Evolutionary conservation across 306 rosid genomes (phyloP).

Genomic region (Pterocarpus santalinus): DNA sequence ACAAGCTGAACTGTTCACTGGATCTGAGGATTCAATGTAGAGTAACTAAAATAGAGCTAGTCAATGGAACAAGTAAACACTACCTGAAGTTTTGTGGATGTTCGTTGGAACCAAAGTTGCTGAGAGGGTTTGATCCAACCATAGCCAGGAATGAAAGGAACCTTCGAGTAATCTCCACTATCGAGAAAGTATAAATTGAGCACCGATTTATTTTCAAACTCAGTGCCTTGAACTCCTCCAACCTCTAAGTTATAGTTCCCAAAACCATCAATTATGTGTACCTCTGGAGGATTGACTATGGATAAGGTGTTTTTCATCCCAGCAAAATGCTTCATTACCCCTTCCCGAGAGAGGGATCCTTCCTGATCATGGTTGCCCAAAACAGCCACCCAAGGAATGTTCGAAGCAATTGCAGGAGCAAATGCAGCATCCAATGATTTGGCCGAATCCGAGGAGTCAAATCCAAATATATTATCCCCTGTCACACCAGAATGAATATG

Average conservation of each 20-base stretch:
- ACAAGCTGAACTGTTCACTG: neutral
- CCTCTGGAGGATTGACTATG: conserved; percentile 68
- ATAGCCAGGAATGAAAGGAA: conserved; percentile 70
- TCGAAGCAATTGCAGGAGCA: conserved; percentile 77
- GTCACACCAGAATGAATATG: conserved; percentile 36
- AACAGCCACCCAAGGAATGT: conserved; percentile 83
- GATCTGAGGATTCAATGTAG: neutral
- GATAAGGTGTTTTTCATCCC: conserved; percentile 70
- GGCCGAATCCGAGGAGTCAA: conserved; percentile 66
- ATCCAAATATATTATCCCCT: conserved; percentile 81
- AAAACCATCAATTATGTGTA: conserved; percentile 65
- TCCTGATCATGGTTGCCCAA: conserved; percentile 95
- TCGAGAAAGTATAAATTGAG: conserved; percentile 88
- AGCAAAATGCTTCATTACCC: conserved; percentile 78
- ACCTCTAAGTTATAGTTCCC: conserved; percentile 86
- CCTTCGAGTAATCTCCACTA: conserved; percentile 85
- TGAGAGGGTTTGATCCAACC: conserved; percentile 93
- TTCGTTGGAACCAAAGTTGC: conserved; percentile 76
- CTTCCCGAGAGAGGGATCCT: conserved; percentile 82
- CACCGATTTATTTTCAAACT: conserved; percentile 76
- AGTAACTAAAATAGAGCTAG: neutral
- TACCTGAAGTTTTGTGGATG: conserved; percentile 76
- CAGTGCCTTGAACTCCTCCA: conserved; percentile 70
- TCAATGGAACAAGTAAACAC: conserved; percentile 26
- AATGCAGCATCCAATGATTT: conserved; percentile 75